phyloP scores from a whole-genome alignment of 1,284 basidiomycete genomes.

The Sanghuangporus sanghuang region DNA sequence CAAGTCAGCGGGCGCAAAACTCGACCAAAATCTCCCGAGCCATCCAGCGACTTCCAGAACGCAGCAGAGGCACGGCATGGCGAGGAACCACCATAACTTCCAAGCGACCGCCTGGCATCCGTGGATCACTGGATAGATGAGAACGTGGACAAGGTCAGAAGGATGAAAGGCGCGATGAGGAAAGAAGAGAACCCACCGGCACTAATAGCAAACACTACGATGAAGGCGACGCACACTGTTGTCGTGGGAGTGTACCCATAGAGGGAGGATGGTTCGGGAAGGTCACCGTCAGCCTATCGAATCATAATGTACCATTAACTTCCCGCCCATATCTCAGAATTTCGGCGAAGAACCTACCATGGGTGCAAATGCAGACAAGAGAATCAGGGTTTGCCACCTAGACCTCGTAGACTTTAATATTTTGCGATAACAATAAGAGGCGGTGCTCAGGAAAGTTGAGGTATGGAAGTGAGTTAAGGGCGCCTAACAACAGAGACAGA shows the following conservation, averaged over 20 bases:
- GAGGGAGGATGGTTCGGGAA: slow-evolving; percentile 15
- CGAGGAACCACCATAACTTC: slow-evolving; percentile 36
- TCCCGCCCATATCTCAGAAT: not conserved
- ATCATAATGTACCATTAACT: not conserved
- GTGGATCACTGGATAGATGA: slow-evolving; percentile 29
- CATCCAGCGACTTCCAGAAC: slow-evolving; percentile 36
- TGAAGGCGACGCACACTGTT: slow-evolving; percentile 26
- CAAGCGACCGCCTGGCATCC: slow-evolving; percentile 29
- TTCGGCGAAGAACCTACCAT: not conserved
- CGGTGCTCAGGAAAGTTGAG: not conserved
- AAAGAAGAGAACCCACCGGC: slow-evolving; percentile 5
- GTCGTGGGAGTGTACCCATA: slow-evolving; percentile 30
- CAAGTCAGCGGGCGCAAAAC: slow-evolving; percentile 22
- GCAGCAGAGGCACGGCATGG: slow-evolving; percentile 31
- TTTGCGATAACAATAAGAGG: not conserved
- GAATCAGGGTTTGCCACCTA: not conserved
- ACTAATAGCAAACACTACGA: slow-evolving; percentile 17
- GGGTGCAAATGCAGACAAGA: not conserved
- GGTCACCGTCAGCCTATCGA: not conserved
- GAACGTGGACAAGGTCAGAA: not conserved
- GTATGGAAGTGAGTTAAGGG: not conserved
- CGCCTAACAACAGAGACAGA: not conserved
- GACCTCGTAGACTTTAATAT: not conserved
- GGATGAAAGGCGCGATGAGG: not conserved
- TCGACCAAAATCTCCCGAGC: slow-evolving; percentile 34